These are phyloP conservation scores for Davidsoniella australis DNA, from an alignment of 2,329 filamentous ascomycete genomes.

Conservation along the genomic window DNA sequence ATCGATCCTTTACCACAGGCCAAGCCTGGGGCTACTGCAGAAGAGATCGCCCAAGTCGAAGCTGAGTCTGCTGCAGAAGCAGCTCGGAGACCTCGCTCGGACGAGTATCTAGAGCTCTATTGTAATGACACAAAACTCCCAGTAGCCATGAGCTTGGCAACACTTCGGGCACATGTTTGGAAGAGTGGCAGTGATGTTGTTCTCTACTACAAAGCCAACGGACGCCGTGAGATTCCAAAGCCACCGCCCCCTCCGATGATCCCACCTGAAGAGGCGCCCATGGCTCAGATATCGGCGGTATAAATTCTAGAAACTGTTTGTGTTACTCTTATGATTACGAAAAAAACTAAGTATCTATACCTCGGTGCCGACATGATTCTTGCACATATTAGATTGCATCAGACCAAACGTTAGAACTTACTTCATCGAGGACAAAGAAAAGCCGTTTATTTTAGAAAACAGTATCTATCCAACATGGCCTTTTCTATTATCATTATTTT, in stretches of 20 bases:
- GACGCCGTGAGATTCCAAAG: conserved; percentile 46
- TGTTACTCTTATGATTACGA: too few relatives aligned
- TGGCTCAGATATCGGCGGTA: conserved; percentile 3
- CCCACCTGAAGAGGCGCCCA: conserved; percentile 4
- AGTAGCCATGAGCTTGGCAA: conserved; percentile 81
- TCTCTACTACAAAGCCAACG: conserved; percentile 81
- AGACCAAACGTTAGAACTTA: too few relatives aligned
- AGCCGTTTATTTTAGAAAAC: too few relatives aligned
- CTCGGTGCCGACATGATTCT: neutral
- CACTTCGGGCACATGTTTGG: conserved; percentile 83
- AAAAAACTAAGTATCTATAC: neutral
- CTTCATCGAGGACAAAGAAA: too few relatives aligned
- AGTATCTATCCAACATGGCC: too few relatives aligned
- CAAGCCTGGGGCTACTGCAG: neutral
- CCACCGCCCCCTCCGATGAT: conserved; percentile 17
- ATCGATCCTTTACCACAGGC: conserved; percentile 50
- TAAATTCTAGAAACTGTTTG: neutral
- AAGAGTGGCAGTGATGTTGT: conserved; percentile 86
- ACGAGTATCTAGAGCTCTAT: conserved; percentile 89
- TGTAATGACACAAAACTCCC: conserved; percentile 76
- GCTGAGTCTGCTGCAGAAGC: conserved; percentile 27
- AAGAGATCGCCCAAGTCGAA: neutral
- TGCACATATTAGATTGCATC: neutral
- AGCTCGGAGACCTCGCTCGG: conserved; percentile 50
- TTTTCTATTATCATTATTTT: too few relatives aligned